A percentile compares a stretch with the other conserved stretches of the same genome.
Conservation (phyloP, 257 asterid species). For the Prunella vulgaris region DNA sequence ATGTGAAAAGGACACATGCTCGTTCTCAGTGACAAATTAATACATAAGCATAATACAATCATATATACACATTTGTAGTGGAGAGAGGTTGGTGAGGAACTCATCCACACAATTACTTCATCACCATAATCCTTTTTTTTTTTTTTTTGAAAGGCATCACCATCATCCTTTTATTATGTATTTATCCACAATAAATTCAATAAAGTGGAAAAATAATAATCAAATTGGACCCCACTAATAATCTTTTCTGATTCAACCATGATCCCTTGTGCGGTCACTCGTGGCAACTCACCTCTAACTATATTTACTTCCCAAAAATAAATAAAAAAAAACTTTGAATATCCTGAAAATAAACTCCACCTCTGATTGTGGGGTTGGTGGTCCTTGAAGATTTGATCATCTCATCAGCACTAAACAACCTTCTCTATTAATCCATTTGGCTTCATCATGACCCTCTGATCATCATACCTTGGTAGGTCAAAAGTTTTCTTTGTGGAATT, state of each 20-base stretch:
- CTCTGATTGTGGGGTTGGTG: slow-evolving; percentile 21
- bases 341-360: background rate
- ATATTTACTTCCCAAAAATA: slow-evolving; percentile 7
- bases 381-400: slow-evolving; percentile 26
- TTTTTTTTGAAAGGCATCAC: too few relatives aligned
- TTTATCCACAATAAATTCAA: slow-evolving; percentile 8
- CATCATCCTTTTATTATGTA: slow-evolving; percentile 3
- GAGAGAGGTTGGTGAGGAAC: slow-evolving; percentile 12
- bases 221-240: slow-evolving; percentile 18
- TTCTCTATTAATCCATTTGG: background rate
- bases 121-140: slow-evolving; percentile 16
- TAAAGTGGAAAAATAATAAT: background rate
- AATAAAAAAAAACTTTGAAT: background rate
- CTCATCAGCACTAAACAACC: background rate
- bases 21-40: background rate
- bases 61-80: slow-evolving; percentile 15
- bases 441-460: background rate
- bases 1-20: background rate
- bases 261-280: slow-evolving; percentile 18
- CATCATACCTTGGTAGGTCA: slow-evolving; percentile 22
- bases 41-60: background rate
- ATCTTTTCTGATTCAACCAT: slow-evolving; percentile 27
- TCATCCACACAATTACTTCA: slow-evolving; percentile 20
- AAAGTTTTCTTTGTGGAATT: slow-evolving; percentile 86
- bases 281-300: background rate